Conservation (phyloP, 164 flowering plant species). For the Saururus chinensis region DNA sequence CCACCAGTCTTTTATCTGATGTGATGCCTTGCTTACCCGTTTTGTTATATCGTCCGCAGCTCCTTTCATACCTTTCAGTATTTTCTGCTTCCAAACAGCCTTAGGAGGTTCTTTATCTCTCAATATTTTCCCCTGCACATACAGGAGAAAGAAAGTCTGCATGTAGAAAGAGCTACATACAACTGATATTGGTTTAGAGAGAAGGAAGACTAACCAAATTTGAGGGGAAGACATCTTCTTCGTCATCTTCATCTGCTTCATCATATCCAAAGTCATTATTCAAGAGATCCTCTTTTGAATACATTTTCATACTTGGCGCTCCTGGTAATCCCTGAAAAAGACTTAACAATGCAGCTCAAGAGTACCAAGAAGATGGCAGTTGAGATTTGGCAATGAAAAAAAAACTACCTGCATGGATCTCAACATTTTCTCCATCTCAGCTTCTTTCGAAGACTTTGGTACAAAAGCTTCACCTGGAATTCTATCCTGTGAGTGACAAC, state of each 20-base stretch:
- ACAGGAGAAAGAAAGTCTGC: not conserved
- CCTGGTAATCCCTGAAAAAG: conserved; percentile 82
- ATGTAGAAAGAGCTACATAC: not conserved
- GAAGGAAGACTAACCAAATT: conserved; percentile 38
- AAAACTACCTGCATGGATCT: conserved; percentile 73
- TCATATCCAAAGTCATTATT: conserved; percentile 54
- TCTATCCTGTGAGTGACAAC: conserved; percentile 45
- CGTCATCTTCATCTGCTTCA: conserved; percentile 71
- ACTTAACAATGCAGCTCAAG: not conserved
- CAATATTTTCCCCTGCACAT: conserved; percentile 50
- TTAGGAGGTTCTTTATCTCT: conserved; percentile 41
- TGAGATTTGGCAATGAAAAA: not conserved
- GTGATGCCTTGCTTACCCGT: conserved; percentile 40
- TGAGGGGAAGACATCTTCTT: conserved; percentile 53
- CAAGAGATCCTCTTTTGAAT: conserved; percentile 79
- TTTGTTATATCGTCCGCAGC: conserved; percentile 30
- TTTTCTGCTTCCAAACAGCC: conserved; percentile 49
- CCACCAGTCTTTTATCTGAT: conserved; percentile 56
- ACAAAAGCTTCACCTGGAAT: conserved; percentile 76
- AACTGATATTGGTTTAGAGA: not conserved
- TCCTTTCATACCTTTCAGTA: conserved; percentile 29
- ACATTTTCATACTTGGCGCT: conserved; percentile 93
- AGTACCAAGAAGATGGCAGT: not conserved
- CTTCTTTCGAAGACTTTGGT: conserved; percentile 74
- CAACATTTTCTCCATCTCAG: conserved; percentile 86